Percentiles rank a stretch among this genome's conserved stretches.
phyloP scores from a whole-genome alignment of 495 filamentous ascomycete species.

The Aspergillus bertholletiae region DNA sequence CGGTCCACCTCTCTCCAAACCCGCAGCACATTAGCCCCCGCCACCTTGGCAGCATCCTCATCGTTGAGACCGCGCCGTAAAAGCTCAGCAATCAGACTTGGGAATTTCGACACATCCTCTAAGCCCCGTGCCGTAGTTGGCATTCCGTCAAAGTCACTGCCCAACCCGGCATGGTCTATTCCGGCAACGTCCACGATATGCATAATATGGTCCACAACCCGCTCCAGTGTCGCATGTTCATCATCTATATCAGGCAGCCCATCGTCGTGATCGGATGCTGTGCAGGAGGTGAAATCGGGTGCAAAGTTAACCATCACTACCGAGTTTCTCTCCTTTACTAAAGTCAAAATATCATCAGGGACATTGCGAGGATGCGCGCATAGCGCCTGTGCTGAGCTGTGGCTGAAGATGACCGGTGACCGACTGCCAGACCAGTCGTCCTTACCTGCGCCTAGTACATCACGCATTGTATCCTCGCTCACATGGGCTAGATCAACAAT shows the following conservation, averaged over 20 bases:
- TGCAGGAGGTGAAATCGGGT: conserved; percentile 71
- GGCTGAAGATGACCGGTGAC: conserved; percentile 57
- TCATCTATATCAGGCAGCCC: too few relatives aligned
- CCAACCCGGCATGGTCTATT: conserved; percentile 71
- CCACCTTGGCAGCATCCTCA: conserved; percentile 52
- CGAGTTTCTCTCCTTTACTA: conserved; percentile 51
- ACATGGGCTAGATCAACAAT: conserved; percentile 54
- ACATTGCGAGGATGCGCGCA: conserved; percentile 58
- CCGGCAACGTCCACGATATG: conserved; percentile 68
- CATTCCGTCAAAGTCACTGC: conserved; percentile 70
- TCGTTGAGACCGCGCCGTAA: conserved; percentile 58
- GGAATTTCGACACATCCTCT: conserved; percentile 70
- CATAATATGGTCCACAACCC: conserved; percentile 66
- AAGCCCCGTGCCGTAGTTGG: conserved; percentile 29
- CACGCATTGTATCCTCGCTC: conserved; percentile 53
- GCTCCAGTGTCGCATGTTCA: conserved; percentile 55
- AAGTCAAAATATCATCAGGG: conserved; percentile 52
- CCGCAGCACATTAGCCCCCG: conserved; percentile 60
- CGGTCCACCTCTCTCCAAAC: conserved; percentile 60
- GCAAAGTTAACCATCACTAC: conserved; percentile 62
- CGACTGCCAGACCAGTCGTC: conserved; percentile 39
- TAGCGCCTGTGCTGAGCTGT: conserved; percentile 50
- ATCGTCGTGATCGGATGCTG: too few relatives aligned
- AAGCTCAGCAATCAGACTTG: conserved; percentile 66
- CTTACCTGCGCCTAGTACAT: conserved; percentile 47